Evolutionary conservation across 176 grass and related monocot genomes (phyloP).

Genomic region (Phyllostachys edulis): DNA sequence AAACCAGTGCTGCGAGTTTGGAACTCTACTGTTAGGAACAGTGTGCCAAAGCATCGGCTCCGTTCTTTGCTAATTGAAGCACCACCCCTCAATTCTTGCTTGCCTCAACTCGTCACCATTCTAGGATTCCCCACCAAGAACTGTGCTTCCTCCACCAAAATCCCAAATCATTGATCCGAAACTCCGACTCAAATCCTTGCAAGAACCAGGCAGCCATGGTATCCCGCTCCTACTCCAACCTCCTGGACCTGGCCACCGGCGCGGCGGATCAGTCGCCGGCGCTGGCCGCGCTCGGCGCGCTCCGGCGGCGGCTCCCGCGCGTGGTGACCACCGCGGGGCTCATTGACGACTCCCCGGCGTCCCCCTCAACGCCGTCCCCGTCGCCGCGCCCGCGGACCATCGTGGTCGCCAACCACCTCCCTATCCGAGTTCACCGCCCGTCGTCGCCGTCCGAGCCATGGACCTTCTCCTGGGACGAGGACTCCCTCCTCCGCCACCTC

Average conservation of each 20-base stretch:
- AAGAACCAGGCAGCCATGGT: slow-evolving; percentile 45
- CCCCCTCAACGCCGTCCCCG: slow-evolving; percentile 52
- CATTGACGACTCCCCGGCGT: slow-evolving; percentile 65
- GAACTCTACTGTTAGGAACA: slow-evolving; percentile 1
- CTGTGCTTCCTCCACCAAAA: neutral
- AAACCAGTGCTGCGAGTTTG: neutral
- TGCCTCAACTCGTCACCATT: neutral
- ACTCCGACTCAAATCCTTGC: neutral
- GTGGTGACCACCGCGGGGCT: slow-evolving; percentile 73
- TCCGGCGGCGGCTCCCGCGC: slow-evolving; percentile 70
- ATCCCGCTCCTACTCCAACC: slow-evolving; percentile 86
- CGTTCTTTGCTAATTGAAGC: neutral
- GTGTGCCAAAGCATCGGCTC: neutral
- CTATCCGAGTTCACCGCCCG: slow-evolving; percentile 54
- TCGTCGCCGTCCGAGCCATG: slow-evolving; percentile 40
- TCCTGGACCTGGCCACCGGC: slow-evolving; percentile 82
- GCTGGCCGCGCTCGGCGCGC: slow-evolving; percentile 45
- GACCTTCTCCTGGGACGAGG: slow-evolving; percentile 88
- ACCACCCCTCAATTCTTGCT: neutral
- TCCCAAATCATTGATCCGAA: slow-evolving; percentile 16
- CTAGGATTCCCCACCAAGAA: slow-evolving; percentile 18
- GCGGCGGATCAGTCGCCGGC: slow-evolving; percentile 60
- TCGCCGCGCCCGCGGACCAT: slow-evolving; percentile 73
- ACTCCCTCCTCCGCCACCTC: slow-evolving; percentile 85
- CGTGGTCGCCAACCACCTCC: slow-evolving; percentile 90